A percentile compares a stretch with the other conserved stretches of the same genome.
These are phyloP conservation scores for Violaceomyces palustris DNA, from an alignment of 1,284 basidiomycete species.

Conservation along the genomic window DNA sequence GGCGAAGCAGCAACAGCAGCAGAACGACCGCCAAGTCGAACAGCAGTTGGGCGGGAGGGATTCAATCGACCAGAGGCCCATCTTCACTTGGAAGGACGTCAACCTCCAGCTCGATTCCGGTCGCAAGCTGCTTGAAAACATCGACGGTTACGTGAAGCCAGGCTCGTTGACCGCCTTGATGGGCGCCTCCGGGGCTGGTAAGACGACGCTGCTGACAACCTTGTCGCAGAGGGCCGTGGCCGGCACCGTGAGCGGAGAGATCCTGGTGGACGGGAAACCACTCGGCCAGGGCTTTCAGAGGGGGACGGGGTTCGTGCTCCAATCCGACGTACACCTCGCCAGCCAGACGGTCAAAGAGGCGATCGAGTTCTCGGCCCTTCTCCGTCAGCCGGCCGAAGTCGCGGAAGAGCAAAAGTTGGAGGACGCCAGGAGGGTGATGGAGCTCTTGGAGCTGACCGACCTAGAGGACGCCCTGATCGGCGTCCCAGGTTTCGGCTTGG, in stretches of 20 bases:
- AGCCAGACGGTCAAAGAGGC: slow-evolving; percentile 43
- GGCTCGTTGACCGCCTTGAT: slow-evolving; percentile 67
- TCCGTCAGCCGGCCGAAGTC: slow-evolving; percentile 35
- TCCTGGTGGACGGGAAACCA: slow-evolving; percentile 69
- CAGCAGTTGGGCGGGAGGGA: too few species aligned
- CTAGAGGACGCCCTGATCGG: slow-evolving; percentile 41
- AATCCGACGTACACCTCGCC: slow-evolving; percentile 58
- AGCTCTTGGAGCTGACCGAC: slow-evolving; percentile 33
- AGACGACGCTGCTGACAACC: slow-evolving; percentile 66
- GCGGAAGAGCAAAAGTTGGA: slow-evolving; percentile 29
- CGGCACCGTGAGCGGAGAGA: slow-evolving; percentile 72
- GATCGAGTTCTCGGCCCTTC: slow-evolving; percentile 36
- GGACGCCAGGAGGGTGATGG: slow-evolving; percentile 30
- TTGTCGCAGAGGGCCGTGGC: slow-evolving; percentile 69
- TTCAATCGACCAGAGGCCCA: slow-evolving; percentile 14
- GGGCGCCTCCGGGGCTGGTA: slow-evolving; percentile 70
- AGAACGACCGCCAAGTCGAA: too few species aligned
- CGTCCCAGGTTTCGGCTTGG: slow-evolving; percentile 34
- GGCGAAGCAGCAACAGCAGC: too few species aligned
- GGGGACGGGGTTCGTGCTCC: slow-evolving; percentile 64
- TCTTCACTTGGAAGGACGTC: slow-evolving; percentile 56
- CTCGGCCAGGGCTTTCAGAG: slow-evolving; percentile 70
- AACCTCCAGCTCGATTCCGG: slow-evolving; percentile 59
- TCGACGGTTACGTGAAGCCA: slow-evolving; percentile 76
- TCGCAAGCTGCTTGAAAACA: slow-evolving; percentile 64